Conservation (phyloP, 768 basidiomycete species). For the Zangia roseola region DNA sequence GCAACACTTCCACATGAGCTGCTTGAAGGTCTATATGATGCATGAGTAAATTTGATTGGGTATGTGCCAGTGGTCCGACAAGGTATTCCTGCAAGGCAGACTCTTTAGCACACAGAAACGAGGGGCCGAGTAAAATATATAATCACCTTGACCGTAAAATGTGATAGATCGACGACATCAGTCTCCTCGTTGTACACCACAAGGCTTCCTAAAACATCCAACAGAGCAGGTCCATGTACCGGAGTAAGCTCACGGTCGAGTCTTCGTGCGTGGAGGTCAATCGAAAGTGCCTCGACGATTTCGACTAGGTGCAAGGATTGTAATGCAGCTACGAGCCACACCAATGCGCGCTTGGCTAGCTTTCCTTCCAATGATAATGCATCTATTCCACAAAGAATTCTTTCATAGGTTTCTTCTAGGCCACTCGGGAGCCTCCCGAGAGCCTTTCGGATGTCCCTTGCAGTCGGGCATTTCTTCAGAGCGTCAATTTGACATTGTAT, state of each 20-base stretch:
- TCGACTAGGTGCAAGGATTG: slow-evolving; percentile 5
- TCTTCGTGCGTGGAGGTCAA: slow-evolving; percentile 5
- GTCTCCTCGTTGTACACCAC: slow-evolving; percentile 2
- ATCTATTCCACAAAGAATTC: slow-evolving; percentile 11
- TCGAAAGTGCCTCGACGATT: slow-evolving; percentile 9
- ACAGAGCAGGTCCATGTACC: not conserved
- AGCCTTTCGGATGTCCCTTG: not conserved
- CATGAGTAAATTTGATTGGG: not conserved
- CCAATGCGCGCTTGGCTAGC: slow-evolving; percentile 1
- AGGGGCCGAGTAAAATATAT: too few relatives aligned
- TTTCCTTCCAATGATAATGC: not conserved
- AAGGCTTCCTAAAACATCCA: slow-evolving; percentile 8
- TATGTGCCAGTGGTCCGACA: not conserved
- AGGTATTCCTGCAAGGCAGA: slow-evolving; percentile 11
- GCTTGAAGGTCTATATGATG: not conserved
- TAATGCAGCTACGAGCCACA: slow-evolving; percentile 15
- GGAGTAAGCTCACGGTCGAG: too few relatives aligned
- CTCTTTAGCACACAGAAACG: too few relatives aligned
- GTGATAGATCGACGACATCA: slow-evolving; percentile 7
- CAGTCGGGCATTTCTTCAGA: slow-evolving; percentile 4
- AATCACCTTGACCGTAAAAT: slow-evolving; percentile 17
- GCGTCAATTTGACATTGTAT: slow-evolving; percentile 6
- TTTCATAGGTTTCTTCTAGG: slow-evolving; percentile 18
- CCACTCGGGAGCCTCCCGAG: slow-evolving; percentile 11
- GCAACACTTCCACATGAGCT: not conserved